A percentile compares a stretch with the other conserved stretches of the same genome.
phyloP scores from a whole-genome alignment of 225 moss, liverwort and hornwort species.

The Pleurozium schreberi region DNA sequence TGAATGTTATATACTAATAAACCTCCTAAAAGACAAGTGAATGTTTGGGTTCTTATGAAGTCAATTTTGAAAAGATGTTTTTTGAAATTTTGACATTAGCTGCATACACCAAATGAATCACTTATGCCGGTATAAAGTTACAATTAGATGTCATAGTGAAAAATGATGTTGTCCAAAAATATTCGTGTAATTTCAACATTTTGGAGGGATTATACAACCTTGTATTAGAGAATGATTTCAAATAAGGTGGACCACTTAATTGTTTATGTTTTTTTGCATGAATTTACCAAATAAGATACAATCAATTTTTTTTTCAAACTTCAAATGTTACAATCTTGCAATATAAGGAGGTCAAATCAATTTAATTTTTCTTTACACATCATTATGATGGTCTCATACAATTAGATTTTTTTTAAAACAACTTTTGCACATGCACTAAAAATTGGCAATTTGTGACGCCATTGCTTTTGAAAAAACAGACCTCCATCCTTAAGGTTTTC shows the following conservation, averaged over 20 bases:
- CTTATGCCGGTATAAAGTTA: too few relatives aligned
- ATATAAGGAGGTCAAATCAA: rapidly evolving
- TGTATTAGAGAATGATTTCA: rapidly evolving
- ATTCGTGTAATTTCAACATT: rapidly evolving
- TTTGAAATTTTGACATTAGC: not conserved
- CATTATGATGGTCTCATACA: not conserved
- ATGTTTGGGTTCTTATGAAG: not conserved
- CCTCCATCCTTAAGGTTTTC: rapidly evolving
- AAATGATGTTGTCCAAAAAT: not conserved
- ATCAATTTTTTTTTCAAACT: too few relatives aligned
- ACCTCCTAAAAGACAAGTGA: not conserved
- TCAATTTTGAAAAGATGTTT: not conserved
- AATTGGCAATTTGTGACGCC: not conserved
- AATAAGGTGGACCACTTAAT: rapidly evolving
- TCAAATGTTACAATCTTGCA: not conserved
- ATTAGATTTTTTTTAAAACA: not conserved
- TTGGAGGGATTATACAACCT: rapidly evolving
- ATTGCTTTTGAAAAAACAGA: not conserved
- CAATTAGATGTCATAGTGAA: rapidly evolving
- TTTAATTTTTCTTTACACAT: not conserved
- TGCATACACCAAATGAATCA: too few relatives aligned
- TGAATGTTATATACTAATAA: not conserved
- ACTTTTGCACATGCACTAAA: rapidly evolving
- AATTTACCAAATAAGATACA: too few relatives aligned
- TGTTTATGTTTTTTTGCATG: too few relatives aligned